Base-by-base conservation (phyloP, 192 early-diverging fungal genomes). In the Mortierella claussenii region DNA sequence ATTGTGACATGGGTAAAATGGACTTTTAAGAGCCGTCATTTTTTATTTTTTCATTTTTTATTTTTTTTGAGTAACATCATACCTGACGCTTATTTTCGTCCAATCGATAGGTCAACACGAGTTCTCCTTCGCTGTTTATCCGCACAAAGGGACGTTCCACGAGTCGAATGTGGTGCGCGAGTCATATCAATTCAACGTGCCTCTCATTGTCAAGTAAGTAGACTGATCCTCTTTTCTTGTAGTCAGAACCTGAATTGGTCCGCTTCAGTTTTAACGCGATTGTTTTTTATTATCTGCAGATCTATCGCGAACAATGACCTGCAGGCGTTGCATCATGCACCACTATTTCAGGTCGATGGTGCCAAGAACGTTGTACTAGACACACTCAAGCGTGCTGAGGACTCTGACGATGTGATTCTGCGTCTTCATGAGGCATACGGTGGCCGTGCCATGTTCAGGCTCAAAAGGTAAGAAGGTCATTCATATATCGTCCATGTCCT, bases 381-480 rank as follows among this genome's bases (percentile, higher is more conserved):
- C 62, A 93, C 94, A 0, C 82, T 99, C 64, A 99, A 99, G 80
- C 69, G 83, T 11, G 92, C 98, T 2, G 96, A 99, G 70, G 87
- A 92, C 50, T 55, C 83, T 5, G 76, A 87, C n/a, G 78, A 83
- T 33, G 65, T 99, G 12, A 75, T 98, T 37, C 56, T 99, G 21
- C 83, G 98, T 31, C 60, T 99, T 26, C 97, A 96, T 67, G 97
- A 99, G 80, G 87, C 95, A 1, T 95, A 89, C 74, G 97, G 98
- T 24, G 96, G 96, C 1, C 91, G 91, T 20, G 91, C 91, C 5
- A 79, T 45, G 32, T 86, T 84, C 27, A 70, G 44, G 10, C 49
- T 94, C 27, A 43, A 68, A 34, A 89, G 85, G 87, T 86, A 74
- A 58, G 12, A n/a, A n/a, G n/a, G n/a, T n/a, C n/a, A n/a, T n/a